Conservation (phyloP, 2,329 filamentous ascomycete genomes). For the Cladorrhinum sp. region DNA sequence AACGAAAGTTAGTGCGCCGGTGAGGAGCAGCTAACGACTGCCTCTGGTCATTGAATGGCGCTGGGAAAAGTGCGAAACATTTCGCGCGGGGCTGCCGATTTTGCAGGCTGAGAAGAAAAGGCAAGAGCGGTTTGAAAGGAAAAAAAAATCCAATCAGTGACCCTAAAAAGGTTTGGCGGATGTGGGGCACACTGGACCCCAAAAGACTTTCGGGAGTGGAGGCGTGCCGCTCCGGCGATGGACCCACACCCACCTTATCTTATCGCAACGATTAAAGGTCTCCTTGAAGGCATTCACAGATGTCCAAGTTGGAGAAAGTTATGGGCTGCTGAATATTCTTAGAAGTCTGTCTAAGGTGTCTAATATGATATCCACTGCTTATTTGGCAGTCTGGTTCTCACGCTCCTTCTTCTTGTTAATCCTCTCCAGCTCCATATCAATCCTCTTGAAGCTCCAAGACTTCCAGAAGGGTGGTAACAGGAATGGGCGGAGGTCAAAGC, state of each 20-base stretch:
- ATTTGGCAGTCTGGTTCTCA: slow-evolving; percentile 27
- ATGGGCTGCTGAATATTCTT: too few relatives aligned
- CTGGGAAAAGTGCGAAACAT: slow-evolving; percentile 4
- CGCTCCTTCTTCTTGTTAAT: slow-evolving; percentile 36
- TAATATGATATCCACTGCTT: not conserved
- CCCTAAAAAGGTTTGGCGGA: not conserved
- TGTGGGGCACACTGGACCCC: slow-evolving; percentile 2
- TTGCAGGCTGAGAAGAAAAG: slow-evolving; percentile 14
- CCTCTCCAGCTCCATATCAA: slow-evolving; percentile 34
- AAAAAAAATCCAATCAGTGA: slow-evolving; percentile 10
- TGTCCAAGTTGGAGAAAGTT: not conserved
- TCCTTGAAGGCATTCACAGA: not conserved
- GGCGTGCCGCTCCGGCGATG: slow-evolving; percentile 2
- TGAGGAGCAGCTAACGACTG: slow-evolving; percentile 24
- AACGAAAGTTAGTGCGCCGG: slow-evolving; percentile 16
- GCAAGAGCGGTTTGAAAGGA: slow-evolving; percentile 1
- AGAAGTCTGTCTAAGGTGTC: not conserved
- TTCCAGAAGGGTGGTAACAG: slow-evolving; percentile 37
- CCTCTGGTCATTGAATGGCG: slow-evolving; percentile 26
- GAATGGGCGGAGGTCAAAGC: slow-evolving; percentile 40
- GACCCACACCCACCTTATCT: not conserved
- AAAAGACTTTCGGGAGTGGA: not conserved
- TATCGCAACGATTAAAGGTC: not conserved
- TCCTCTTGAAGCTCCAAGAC: slow-evolving; percentile 32
- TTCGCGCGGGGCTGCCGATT: slow-evolving; percentile 7